Evolutionary conservation across 2,329 filamentous ascomycete species (phyloP).

Genomic region (Sclerotinia spermophila): DNA sequence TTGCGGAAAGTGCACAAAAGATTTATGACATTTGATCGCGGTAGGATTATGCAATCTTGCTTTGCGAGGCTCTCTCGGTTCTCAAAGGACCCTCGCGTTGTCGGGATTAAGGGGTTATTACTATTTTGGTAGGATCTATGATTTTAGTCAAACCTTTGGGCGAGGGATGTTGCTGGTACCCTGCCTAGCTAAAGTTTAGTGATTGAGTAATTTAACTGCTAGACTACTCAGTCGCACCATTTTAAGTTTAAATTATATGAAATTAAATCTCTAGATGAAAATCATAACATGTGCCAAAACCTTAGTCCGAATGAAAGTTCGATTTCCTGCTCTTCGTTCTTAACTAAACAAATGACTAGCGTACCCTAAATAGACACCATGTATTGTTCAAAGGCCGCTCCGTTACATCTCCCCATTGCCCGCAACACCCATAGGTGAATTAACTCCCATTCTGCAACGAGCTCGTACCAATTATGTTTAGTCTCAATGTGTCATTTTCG

Average conservation of each 20-base stretch:
- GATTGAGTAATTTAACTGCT: too few species aligned
- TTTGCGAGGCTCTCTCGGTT: too few species aligned
- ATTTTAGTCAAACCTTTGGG: background rate
- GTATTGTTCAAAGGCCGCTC: too few species aligned
- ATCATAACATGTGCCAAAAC: background rate
- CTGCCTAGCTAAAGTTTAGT: background rate
- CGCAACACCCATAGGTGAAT: too few species aligned
- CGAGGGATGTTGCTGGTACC: background rate
- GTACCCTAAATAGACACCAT: too few species aligned
- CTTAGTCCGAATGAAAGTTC: background rate
- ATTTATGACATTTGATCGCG: background rate
- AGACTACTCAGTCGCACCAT: background rate
- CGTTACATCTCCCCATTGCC: too few species aligned
- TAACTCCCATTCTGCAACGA: too few species aligned
- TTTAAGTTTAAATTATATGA: background rate
- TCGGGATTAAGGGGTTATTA: too few species aligned
- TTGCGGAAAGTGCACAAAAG: background rate
- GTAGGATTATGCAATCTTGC: too few species aligned
- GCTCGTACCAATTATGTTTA: too few species aligned
- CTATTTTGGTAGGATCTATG: background rate
- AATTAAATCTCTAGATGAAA: background rate
- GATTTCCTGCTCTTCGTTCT: background rate
- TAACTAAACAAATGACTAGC: background rate
- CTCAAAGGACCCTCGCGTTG: too few species aligned
- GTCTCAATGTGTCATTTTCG: too few species aligned